Conservation (phyloP, 2,329 filamentous ascomycete species). For the Phaeophleospora eucalypticola region DNA sequence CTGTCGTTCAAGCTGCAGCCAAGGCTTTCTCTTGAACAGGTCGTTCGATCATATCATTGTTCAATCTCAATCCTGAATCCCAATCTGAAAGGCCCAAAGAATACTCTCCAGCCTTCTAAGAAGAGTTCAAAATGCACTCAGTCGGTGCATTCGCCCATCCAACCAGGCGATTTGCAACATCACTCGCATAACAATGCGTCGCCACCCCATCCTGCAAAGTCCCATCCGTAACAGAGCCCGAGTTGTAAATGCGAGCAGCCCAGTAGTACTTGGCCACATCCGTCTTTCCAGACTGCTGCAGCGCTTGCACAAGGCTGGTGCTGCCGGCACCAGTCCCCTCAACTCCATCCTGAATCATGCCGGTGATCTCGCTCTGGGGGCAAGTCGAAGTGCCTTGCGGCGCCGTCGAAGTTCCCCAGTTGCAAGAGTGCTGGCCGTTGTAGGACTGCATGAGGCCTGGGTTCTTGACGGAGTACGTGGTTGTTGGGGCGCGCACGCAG, state of each 20-base stretch:
- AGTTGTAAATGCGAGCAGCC: constrained; percentile 51
- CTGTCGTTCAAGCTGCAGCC: no score
- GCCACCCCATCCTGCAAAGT: constrained; percentile 28
- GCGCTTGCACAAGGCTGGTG: constrained; percentile 40
- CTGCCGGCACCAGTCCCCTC: constrained; percentile 42
- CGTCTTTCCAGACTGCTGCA: constrained; percentile 30
- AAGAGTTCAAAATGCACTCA: no score
- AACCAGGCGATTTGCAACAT: constrained; percentile 49
- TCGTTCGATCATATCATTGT: no score
- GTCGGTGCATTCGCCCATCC: no score
- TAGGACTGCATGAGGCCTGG: constrained; percentile 48
- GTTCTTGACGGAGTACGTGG: constrained; percentile 37
- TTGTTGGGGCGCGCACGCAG: constrained; percentile 41
- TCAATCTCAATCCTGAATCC: no score
- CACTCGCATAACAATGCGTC: constrained; percentile 48
- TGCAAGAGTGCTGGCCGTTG: constrained; percentile 38
- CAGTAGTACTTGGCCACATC: constrained; percentile 45
- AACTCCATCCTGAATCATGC: constrained; percentile 44
- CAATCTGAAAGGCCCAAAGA: no score
- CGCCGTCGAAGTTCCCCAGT: no score
- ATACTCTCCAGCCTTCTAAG: no score
- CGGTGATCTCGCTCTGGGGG: constrained; percentile 34
- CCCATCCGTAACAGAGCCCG: constrained; percentile 34
- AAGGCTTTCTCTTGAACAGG: no score
- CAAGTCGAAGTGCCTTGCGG: constrained; percentile 37